Base-by-base conservation (phyloP, 495 filamentous ascomycete species). In the Hypoxylon rickii region DNA sequence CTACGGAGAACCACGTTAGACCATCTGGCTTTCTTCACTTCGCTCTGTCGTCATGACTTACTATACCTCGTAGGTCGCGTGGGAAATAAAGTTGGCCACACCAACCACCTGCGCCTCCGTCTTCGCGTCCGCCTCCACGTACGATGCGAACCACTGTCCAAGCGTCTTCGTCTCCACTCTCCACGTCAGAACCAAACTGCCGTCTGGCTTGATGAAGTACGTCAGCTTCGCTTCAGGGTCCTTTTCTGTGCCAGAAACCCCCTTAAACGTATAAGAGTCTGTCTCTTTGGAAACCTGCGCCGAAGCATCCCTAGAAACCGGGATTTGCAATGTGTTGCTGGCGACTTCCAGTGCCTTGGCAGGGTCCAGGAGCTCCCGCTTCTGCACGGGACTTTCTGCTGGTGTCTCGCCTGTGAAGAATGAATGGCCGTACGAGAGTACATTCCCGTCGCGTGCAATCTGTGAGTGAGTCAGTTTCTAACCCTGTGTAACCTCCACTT, bases 1-100 rank as follows among this genome's bases (percentile, higher is more conserved):
- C 52, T 62, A 32, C 34, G 10, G 3, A 11, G n/a, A 29, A 26
- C 6, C 29, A 63, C 58, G 33, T 42, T 58, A 69, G 59, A 58
- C 12, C 24, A 29, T 22, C 11, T 12, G 15, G 13, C 18, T 15
- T 32, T 15, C n/a, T 34, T 12, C 7, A n/a, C n/a, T n/a, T n/a
- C n/a, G n/a, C 11, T 22, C 36, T 19, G 16, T 11, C 17, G 17
- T 12, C 12, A 20, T 4, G 50, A 65, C 57, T 61, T 44, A 61
- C 58, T 57, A 70, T 12, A 74, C 74, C 37, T 73, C 64, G 40
- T 77, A 76, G 4, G 60, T 67, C 24, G 71, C 72, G 52, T 74
- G 69, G 18, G 68, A 67, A 19, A 68, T 58, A 38, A 73, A 75
- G 48, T 77, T 70, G 12, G 69, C 57, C 15, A 70, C 47, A 22